These are phyloP conservation scores for Tolypocladium guangdongense DNA, from an alignment of 2,329 filamentous ascomycete species.

Conservation along the genomic window DNA sequence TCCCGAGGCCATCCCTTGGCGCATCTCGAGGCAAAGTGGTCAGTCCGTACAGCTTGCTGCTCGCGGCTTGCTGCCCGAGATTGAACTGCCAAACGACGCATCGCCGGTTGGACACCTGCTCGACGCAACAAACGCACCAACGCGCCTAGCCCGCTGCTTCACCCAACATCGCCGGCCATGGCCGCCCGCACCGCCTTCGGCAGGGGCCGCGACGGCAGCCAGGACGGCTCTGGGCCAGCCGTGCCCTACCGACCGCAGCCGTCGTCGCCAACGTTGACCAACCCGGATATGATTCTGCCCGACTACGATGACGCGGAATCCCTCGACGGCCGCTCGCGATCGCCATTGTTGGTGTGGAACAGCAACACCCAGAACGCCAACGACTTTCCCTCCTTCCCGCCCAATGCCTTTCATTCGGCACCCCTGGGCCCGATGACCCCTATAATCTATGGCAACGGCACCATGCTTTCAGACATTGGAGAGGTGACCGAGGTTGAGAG, in stretches of 20 bases:
- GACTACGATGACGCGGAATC: conserved; percentile 52
- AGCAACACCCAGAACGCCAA: conserved; percentile 24
- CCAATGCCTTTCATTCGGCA: conserved; percentile 27
- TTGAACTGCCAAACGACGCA: neutral
- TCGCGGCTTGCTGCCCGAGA: neutral
- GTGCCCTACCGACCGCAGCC: conserved; percentile 39
- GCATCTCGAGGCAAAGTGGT: no score
- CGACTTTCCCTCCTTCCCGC: conserved; percentile 31
- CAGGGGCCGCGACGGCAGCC: conserved; percentile 16
- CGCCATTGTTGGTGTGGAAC: conserved; percentile 42
- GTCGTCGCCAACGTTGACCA: conserved; percentile 77
- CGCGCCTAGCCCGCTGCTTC: neutral
- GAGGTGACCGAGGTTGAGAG: conserved; percentile 45
- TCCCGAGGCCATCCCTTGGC: neutral
- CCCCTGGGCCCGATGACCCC: conserved; percentile 45
- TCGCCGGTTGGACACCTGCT: neutral
- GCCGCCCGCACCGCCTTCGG: conserved; percentile 16
- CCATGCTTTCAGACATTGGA: conserved; percentile 57
- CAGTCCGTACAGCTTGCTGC: no score
- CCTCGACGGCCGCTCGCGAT: conserved; percentile 39
- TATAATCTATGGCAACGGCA: conserved; percentile 59
- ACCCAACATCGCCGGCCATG: conserved; percentile 11
- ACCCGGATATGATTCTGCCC: conserved; percentile 90
- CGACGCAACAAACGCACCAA: neutral
- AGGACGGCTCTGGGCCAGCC: conserved; percentile 14